Conservation (phyloP, 1,139 yeast genomes). For the Debaryomyces nepalensis region DNA sequence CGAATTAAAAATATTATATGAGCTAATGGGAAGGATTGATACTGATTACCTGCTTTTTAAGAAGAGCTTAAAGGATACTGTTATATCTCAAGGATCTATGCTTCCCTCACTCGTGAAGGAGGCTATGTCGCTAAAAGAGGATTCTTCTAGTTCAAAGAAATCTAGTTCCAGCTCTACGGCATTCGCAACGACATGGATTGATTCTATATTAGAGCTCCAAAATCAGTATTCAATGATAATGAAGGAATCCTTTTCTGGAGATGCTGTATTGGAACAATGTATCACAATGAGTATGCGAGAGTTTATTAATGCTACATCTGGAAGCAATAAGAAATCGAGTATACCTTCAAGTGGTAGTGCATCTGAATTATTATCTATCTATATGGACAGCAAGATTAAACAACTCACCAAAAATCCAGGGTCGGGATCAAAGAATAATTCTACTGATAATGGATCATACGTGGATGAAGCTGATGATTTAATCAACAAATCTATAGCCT, state of each 20-base stretch:
- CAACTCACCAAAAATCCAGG: constrained; percentile 50
- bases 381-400: constrained; percentile 72
- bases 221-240: constrained; percentile 56
- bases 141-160: constrained; percentile 28
- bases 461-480: constrained; percentile 59
- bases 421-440: constrained; percentile 19
- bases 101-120: constrained; percentile 36
- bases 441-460: constrained; percentile 33
- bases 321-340: constrained; percentile 19
- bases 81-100: constrained; percentile 44
- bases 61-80: constrained; percentile 51
- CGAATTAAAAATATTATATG: constrained; percentile 49
- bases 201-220: constrained; percentile 58
- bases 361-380: constrained; percentile 75
- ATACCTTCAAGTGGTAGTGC: constrained; percentile 50
- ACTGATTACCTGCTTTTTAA: constrained; percentile 55
- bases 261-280: constrained; percentile 56
- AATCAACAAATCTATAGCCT: constrained; percentile 57
- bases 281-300: constrained; percentile 66
- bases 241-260: constrained; percentile 51
- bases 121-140: constrained; percentile 20
- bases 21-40: constrained; percentile 60
- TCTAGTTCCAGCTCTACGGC: constrained; percentile 43
- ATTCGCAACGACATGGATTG: constrained; percentile 75
- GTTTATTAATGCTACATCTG: constrained; percentile 52